Base-by-base conservation (phyloP, 202 grass and related monocot genomes). In the Setaria viridis region DNA sequence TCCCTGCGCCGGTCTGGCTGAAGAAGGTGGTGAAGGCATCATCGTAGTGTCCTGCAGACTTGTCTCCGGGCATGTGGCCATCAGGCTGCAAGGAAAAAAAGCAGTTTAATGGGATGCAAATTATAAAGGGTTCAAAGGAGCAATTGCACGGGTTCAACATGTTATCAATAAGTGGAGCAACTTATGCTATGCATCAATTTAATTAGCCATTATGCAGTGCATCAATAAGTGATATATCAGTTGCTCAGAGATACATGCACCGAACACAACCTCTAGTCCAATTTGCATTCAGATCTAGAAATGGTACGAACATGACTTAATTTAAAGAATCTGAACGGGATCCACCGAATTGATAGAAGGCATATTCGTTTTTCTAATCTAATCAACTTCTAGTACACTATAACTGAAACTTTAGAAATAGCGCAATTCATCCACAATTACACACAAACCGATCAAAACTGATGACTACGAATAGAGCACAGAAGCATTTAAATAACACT, bases 11-110 rank as follows among this genome's bases (percentile, higher is more conserved):
- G 4, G 94, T 97, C 81, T 94, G 86, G 64, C 92, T 91, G 92
- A 94, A 97, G 82, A 94, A 97, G 74, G 94, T 97, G 84, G 90
- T 92, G 90, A 92, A 94, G 32, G 94, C 88, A 35, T 97, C 92
- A 83, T 94, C 90, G 2, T 89, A 88, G 33, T 92, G 91, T 7
- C 91, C 88, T 1, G 87, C 84, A 13, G 90, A 90, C 72, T 89
- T 94, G 72, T 92, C 92, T 56, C 88, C 72, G 11, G 88, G 86
- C 84, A 92, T 94, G 79, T 94, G 92, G 86, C 94, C 94, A 94
- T 97, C 94, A 89, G 94, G 88, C 94, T 97, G 71, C 62, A 25
- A 10, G 16, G 10, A 62, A 68, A 65, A 17, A 10, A 62, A 59
- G 11, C 20, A 4, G 32, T 67, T 88, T 67, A 70, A 77, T 45